Conservation (phyloP, 106 monocot species). For the Dendrobium chrysotoxum region DNA sequence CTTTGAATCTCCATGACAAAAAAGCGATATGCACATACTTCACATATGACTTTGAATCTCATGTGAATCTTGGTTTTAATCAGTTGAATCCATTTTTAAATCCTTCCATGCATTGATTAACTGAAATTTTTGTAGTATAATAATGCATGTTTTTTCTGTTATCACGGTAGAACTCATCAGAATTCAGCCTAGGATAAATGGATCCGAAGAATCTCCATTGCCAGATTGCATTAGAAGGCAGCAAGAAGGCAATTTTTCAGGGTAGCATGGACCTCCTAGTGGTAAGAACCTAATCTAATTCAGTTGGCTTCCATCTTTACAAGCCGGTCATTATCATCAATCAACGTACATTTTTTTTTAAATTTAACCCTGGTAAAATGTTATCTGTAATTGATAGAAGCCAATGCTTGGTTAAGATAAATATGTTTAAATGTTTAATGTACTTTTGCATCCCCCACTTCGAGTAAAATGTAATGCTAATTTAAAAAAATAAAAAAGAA, state of each 20-base stretch:
- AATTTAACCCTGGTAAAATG: neutral
- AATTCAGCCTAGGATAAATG: slow-evolving; percentile 27
- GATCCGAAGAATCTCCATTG: slow-evolving; percentile 37
- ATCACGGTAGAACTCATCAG: slow-evolving; percentile 43
- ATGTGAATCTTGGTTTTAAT: neutral
- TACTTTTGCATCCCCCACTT: neutral
- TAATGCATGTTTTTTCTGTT: neutral
- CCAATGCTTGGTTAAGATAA: neutral
- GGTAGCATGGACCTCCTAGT: slow-evolving; percentile 76
- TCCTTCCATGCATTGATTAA: neutral
- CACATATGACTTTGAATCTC: neutral
- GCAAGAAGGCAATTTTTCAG: slow-evolving; percentile 71
- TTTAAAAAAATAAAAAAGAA: neutral
- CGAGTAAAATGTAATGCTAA: neutral
- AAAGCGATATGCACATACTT: neutral
- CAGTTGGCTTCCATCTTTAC: neutral
- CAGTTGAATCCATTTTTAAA: neutral
- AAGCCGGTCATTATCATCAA: neutral
- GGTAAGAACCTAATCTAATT: slow-evolving; percentile 28
- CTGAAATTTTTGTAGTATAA: neutral
- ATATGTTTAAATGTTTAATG: neutral
- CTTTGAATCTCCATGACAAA: neutral
- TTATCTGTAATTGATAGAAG: neutral
- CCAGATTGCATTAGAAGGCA: slow-evolving; percentile 71
- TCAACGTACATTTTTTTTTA: neutral